A percentile compares a stretch with the other conserved stretches of the same genome.
Evolutionary conservation across 805 yeast genomes (phyloP).

Genomic region (Suhomyces faveliae): DNA sequence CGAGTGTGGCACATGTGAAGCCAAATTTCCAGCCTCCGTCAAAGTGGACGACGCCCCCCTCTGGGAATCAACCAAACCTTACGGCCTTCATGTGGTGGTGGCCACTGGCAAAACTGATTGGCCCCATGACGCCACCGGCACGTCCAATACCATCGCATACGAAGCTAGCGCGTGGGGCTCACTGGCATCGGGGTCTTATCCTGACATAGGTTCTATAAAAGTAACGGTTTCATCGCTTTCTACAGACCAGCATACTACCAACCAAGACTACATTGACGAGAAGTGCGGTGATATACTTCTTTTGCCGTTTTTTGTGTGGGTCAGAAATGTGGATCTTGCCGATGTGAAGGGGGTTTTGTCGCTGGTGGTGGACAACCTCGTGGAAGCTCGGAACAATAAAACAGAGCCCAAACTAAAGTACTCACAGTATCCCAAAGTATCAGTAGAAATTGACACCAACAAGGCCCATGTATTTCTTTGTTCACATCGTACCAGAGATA

Average conservation of each 20-base stretch:
- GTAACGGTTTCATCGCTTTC: conserved; percentile 57
- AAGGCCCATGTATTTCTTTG: conserved; percentile 67
- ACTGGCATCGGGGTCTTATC: conserved; percentile 12
- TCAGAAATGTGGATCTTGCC: conserved; percentile 46
- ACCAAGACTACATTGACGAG: conserved; percentile 41
- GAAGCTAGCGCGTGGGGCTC: conserved; percentile 41
- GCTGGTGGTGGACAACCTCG: conserved; percentile 42
- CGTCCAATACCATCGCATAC: conserved; percentile 43
- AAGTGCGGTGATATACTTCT: conserved; percentile 59
- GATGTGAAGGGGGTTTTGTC: conserved; percentile 46
- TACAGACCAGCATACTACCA: conserved; percentile 41
- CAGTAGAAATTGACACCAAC: conserved; percentile 31
- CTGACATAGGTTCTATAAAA: conserved; percentile 38
- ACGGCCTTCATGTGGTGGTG: conserved; percentile 69
- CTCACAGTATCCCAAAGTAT: conserved; percentile 25
- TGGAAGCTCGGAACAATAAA: conserved; percentile 19
- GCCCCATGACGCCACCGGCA: conserved; percentile 68
- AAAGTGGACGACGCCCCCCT: conserved; percentile 44
- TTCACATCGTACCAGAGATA: conserved; percentile 89
- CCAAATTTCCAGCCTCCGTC: conserved; percentile 52
- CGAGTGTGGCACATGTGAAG: conserved; percentile 54
- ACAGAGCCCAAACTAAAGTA: conserved; percentile 9
- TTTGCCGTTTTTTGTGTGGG: conserved; percentile 74
- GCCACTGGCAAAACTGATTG: conserved; percentile 87
- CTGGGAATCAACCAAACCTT: conserved; percentile 71